Conservation (phyloP, 164 flowering plant species). For the Warburgia ugandensis region DNA sequence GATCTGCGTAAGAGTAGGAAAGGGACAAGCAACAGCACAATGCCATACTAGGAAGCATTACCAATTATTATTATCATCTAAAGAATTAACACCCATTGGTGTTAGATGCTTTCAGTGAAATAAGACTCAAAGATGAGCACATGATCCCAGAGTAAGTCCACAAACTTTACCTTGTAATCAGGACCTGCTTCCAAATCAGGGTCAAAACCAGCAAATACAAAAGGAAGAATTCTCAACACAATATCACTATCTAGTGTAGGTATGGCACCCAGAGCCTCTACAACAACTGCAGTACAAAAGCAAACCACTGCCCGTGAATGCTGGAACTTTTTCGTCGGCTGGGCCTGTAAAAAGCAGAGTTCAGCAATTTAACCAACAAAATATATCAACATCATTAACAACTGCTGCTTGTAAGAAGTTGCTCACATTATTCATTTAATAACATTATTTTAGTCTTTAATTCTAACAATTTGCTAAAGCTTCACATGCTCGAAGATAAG, state of each 20-base stretch:
- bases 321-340: constrained; percentile 47
- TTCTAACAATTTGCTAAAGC: too few relatives aligned
- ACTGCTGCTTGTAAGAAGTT: neutral
- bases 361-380: neutral
- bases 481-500: too few relatives aligned
- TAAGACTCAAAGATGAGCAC: too few relatives aligned
- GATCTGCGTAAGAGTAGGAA: too few relatives aligned
- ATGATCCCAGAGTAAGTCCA: too few relatives aligned
- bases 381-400: neutral
- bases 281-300: constrained; percentile 70
- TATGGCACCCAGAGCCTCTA: constrained; percentile 62
- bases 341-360: constrained; percentile 49
- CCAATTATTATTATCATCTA: too few relatives aligned
- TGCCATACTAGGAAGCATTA: too few relatives aligned
- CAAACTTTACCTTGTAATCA: constrained; percentile 59
- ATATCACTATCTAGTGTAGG: constrained; percentile 37
- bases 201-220: constrained; percentile 54
- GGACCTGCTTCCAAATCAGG: constrained; percentile 30
- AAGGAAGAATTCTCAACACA: constrained; percentile 60
- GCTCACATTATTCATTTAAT: too few relatives aligned
- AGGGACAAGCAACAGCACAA: too few relatives aligned
- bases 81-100: too few relatives aligned
- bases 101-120: too few relatives aligned
- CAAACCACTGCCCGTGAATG: constrained; percentile 46
- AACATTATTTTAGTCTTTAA: too few relatives aligned